A percentile compares a stretch with the other conserved stretches of the same genome.
These are phyloP conservation scores for Cinnamomum chago DNA, from an alignment of 164 flowering plant species.

Conservation along the genomic window DNA sequence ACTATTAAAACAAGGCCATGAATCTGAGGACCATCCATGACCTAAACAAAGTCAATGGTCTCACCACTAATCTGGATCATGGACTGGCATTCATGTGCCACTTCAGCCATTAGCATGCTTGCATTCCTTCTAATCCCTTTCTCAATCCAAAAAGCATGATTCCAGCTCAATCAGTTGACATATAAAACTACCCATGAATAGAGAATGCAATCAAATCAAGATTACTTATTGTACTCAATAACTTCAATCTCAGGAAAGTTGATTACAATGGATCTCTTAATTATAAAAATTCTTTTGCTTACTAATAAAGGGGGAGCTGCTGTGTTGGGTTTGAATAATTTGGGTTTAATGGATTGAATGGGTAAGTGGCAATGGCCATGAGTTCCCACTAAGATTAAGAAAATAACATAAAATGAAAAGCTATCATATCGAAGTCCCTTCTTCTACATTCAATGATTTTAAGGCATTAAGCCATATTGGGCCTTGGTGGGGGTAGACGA, in stretches of 20 bases:
- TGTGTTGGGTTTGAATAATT: neutral
- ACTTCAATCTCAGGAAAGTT: neutral
- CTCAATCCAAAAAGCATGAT: neutral
- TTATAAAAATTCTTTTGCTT: neutral
- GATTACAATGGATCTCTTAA: neutral
- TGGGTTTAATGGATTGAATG: neutral
- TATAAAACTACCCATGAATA: neutral
- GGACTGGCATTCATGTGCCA: neutral
- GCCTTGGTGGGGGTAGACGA: neutral
- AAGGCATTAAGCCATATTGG: neutral
- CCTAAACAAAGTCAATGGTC: neutral
- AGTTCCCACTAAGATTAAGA: too few species aligned
- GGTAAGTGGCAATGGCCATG: neutral
- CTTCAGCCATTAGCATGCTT: neutral
- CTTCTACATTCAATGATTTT: neutral
- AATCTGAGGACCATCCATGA: neutral
- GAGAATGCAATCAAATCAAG: neutral
- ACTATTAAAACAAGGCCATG: too few species aligned
- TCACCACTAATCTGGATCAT: neutral
- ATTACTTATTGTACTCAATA: too few species aligned
- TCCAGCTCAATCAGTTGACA: neutral
- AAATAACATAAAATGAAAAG: too few species aligned
- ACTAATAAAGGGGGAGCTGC: neutral
- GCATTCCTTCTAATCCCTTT: neutral
- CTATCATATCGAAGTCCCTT: neutral